These are phyloP conservation scores for Phytophthora boehmeriae DNA, from an alignment of 352 stramenopile species.

Conservation along the genomic window DNA sequence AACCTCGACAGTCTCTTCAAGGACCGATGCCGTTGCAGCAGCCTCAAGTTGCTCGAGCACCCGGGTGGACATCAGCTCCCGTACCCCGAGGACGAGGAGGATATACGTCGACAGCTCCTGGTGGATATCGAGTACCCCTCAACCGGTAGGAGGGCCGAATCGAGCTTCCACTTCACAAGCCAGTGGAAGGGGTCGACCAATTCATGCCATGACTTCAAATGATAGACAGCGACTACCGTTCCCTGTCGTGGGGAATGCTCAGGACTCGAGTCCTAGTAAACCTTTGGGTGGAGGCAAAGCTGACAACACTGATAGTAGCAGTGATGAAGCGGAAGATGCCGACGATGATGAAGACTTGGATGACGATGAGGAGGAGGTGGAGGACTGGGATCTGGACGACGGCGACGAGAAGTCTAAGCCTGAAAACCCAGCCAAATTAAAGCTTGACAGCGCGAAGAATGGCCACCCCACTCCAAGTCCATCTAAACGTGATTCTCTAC, in stretches of 20 bases:
- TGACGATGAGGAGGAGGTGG: conserved; percentile 46
- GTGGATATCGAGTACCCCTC: conserved; percentile 19
- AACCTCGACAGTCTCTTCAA: conserved; percentile 7
- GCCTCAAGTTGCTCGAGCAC: conserved; percentile 34
- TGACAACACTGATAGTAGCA: conserved; percentile 15
- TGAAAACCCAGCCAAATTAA: conserved; percentile 3
- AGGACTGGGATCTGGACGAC: conserved; percentile 44
- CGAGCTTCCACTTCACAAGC: conserved; percentile 18
- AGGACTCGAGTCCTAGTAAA: conserved; percentile 2
- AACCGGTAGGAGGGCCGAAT: conserved; percentile 7
- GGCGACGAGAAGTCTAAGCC: not conserved
- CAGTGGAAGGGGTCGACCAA: conserved; percentile 20
- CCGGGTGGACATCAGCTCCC: conserved; percentile 27
- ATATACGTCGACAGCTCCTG: conserved; percentile 2
- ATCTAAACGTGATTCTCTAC: not conserved
- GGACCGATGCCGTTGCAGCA: conserved; percentile 23
- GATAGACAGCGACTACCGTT: conserved; percentile 20
- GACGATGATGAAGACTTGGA: conserved; percentile 46
- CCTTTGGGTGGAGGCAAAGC: conserved; percentile 2
- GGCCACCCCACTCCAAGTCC: not conserved
- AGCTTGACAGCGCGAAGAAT: not conserved
- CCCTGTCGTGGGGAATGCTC: conserved; percentile 4
- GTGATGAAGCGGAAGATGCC: conserved; percentile 19
- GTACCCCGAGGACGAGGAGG: conserved; percentile 26
- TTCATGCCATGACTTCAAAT: conserved; percentile 22